Evolutionary conservation across 1,284 basidiomycete species (phyloP).

Genomic region (Pascua guehoae): DNA sequence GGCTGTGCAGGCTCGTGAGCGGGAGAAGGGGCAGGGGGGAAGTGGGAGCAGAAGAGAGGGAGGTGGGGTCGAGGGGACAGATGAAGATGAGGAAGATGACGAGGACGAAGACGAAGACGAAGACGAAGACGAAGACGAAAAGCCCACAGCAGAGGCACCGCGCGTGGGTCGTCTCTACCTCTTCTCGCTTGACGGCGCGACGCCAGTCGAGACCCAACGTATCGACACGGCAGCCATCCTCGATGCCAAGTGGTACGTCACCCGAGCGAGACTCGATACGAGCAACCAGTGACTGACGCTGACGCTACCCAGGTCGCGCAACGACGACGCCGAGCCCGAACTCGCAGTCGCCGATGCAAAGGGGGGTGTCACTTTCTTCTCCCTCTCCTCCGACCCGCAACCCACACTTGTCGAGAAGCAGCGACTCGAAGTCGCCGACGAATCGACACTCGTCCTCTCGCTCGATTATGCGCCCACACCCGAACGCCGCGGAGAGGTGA

Average conservation of each 20-base stretch:
- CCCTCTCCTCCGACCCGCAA: slow-evolving; percentile 40
- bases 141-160: slow-evolving; percentile 46
- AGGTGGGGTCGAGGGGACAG: not conserved
- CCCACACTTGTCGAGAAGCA: slow-evolving; percentile 38
- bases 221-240: slow-evolving; percentile 74
- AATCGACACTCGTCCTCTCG: slow-evolving; percentile 55
- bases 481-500: slow-evolving; percentile 49
- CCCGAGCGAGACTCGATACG: not conserved
- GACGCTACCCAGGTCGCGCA: slow-evolving; percentile 60
- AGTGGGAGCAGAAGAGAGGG: not conserved
- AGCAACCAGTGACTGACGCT: slow-evolving; percentile 50
- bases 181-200: slow-evolving; percentile 8
- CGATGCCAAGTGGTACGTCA: slow-evolving; percentile 83
- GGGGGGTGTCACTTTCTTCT: slow-evolving; percentile 64
- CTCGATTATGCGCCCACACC: not conserved
- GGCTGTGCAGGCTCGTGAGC: not conserved
- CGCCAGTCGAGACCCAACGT: slow-evolving; percentile 58
- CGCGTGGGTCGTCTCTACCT: slow-evolving; percentile 52
- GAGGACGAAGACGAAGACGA: not conserved
- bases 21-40: not conserved
- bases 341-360: slow-evolving; percentile 79
- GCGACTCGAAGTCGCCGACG: slow-evolving; percentile 44
- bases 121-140: slow-evolving; percentile 43
- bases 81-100: slow-evolving; percentile 10
- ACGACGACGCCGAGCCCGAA: slow-evolving; percentile 7